Evolutionary conservation across 2,329 filamentous ascomycete genomes (phyloP), one percentile per base, ranked within the genome.

Genomic region (Cytospora leucostoma): DNA sequence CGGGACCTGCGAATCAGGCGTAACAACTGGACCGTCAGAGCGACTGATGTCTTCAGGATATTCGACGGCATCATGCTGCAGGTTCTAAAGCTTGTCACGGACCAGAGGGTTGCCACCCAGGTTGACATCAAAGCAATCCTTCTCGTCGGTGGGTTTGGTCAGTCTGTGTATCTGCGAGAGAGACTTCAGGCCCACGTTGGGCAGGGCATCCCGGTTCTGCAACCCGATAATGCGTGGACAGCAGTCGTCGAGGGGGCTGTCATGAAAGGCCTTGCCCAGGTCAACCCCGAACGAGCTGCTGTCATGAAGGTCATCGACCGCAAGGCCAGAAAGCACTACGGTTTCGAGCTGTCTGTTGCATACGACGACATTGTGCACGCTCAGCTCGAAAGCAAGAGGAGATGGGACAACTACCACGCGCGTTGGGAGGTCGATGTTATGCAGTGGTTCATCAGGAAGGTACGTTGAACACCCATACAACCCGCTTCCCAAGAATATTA

Each of bases 161-260:
- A 77, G 49, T 81, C 76, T 19, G 73, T 72, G 27, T 81, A 82
- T 67, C 72, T 83, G 7, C 51, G 15, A 8, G 57, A 59, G 15
- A 27, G 40, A 6, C 57, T 53, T 5, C 35, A 53, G n/a, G 13
- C n/a, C 1, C 47, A 59, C 13, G 4, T 0, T 7, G n/a, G 51
- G 34, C 17, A 44, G 19, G 40, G 1, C 19, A 75, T 79, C 8
- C 72, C 78, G 34, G 75, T 84, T 34, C 70, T 84, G 57, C 80
- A 82, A 58, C 81, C 82, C 0, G 73, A 77, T 15, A 78, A 79
- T 63, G 77, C 79, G 3, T 84, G 82, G 81, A 75, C 76, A 1
- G 79, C 81, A 1, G 79, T 84, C 7, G 80, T 81, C 2, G 78
- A 79, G 38, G 82, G 82, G 7, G 82, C 82, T 15, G 79, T 80